Evolutionary conservation across 1,284 basidiomycete genomes (phyloP), one percentile per base, ranked within the genome.

Genomic region (Malassezia japonica): DNA sequence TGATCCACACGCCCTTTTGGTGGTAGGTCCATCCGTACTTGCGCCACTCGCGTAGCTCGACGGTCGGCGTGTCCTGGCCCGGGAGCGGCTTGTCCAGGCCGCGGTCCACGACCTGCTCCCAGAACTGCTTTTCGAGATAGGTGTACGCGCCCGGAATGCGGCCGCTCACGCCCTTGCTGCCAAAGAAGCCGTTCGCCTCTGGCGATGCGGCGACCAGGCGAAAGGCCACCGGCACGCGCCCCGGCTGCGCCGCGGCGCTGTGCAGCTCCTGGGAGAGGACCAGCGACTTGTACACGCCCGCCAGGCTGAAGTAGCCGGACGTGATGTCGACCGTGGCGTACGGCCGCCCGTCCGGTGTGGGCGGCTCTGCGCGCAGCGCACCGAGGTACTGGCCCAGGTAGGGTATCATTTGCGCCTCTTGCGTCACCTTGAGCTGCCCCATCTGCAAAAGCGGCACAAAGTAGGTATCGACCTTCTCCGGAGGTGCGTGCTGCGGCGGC

Each of bases 21-120:
- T 99, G 92, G 75, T 98, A 99, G 0, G 92, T 98, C 94, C 94
- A 99, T 0, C 84, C 87, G n/a, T 79, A 75, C 58, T 80, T 81
- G 65, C 82, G 80, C 92, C 92, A 96, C 74, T 96, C 90, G 53
- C 78, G 79, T 51, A 98, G 77, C 54, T 82, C 78, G 18, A 96
- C 79, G 0, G 69, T 12, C 74, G 74, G 24, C 66, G 50, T 48
- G 32, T 23, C 25, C 12, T 43, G 24, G 21, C 13, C 25, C 20
- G 15, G 20, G 55, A 31, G 62, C 60, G 48, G 73, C 59, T 79
- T 74, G 71, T 53, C 81, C 74, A 55, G 50, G 6, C 23, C 40
- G 4, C 56, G 52, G 31, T 50, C 32, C 78, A 79, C 20, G 79
- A 77, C 40, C n/a, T 48, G 24, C 67, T 71, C 74, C 82, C 89